A percentile compares a stretch with the other conserved stretches of the same genome.
Evolutionary conservation across 768 basidiomycete species (phyloP).

Genomic region (Naganishia kalamii): DNA sequence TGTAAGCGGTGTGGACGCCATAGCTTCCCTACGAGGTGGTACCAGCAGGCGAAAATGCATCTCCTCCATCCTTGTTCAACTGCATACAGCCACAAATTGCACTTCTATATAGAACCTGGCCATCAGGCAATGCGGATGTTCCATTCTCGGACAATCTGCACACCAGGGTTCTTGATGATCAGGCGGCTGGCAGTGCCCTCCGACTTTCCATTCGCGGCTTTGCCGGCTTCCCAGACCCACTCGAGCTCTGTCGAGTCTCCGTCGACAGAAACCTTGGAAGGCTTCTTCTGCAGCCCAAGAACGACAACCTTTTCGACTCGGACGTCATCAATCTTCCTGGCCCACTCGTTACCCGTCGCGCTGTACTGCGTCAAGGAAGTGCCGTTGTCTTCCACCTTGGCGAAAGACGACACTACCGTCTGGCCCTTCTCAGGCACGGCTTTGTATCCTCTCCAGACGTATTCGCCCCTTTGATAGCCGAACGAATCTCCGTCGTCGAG

Average conservation of each 20-base stretch:
- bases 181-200: conserved; percentile 65
- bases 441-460: conserved; percentile 73
- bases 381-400: conserved; percentile 49
- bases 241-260: conserved; percentile 51
- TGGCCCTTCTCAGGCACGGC: conserved; percentile 49
- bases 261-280: conserved; percentile 57
- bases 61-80: too few species aligned
- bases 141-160: conserved; percentile 47
- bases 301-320: conserved; percentile 76
- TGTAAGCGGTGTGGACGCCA: too few species aligned
- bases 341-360: conserved; percentile 59
- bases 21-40: too few species aligned
- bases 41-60: too few species aligned
- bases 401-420: conserved; percentile 54
- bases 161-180: conserved; percentile 53
- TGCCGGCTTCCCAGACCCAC: conserved; percentile 65
- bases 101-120: not conserved
- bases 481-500: conserved; percentile 89
- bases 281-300: conserved; percentile 62
- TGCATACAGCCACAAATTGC: too few species aligned
- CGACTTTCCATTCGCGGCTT: conserved; percentile 55
- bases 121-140: conserved; percentile 39
- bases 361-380: conserved; percentile 48
- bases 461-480: conserved; percentile 65
- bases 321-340: conserved; percentile 60